Evolutionary conservation across 768 basidiomycete genomes (phyloP), one percentile per base, ranked within the genome.

Genomic region (Lentinula detonsa): DNA sequence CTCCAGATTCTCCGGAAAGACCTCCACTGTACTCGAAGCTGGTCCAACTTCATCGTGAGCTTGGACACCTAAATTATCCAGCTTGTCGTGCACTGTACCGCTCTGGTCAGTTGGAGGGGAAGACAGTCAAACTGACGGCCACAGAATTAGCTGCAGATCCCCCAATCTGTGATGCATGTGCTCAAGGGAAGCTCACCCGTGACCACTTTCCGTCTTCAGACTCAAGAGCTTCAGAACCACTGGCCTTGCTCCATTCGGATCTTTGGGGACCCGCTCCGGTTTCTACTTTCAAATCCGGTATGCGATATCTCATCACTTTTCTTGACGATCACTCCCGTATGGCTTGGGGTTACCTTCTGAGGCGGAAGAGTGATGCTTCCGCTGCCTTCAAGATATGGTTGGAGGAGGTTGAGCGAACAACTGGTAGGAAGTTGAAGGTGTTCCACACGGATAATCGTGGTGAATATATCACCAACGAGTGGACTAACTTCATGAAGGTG

Each of bases 291-390:
- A 61, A 68, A n/a, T n/a, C n/a, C 40, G 72, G 71, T 1, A 63
- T 64, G 34, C 63, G 51, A 1, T 75, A 74, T 62, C 73, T 69
- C 69, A 59, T 71, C 4, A 68, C 66, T 1, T 74, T 74, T 62
- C 70, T 74, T 45, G 69, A 72, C 59, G 66, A 72, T 53, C 61
- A 42, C 34, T 62, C 67, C 2, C 57, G 65, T 1, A 69, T 63
- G 46, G 57, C 61, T 35, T 63, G 57, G 35, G 63, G 67, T 5
- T 59, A 61, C 42, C 60, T 62, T 10, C 65, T 74, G 18, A 63
- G 64, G 42, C 33, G 53, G 1, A 75, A 73, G 51, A 68, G 65
- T 23, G 67, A 74, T 0, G 53, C 64, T 7, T 62, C 67, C 59
- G 31, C 16, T 0, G 61, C 56, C 7, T 70, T 70, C 57, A 4